Percentiles rank a stretch among this genome's conserved stretches.
Conservation (phyloP, 2,329 filamentous ascomycete species). For the Paraconiothyrium brasiliense region DNA sequence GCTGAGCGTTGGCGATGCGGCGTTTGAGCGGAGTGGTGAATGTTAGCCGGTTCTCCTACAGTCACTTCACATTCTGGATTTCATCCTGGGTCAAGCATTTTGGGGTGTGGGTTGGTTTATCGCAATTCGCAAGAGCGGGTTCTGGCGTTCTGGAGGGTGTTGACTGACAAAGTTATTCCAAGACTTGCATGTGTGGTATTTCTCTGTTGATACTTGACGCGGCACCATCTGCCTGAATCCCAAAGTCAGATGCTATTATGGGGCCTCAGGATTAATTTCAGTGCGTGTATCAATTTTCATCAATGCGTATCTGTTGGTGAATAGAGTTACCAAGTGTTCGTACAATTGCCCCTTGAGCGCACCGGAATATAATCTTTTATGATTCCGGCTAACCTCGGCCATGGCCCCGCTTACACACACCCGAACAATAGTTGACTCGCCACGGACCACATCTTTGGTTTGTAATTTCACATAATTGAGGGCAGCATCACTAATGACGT, state of each 20-base stretch:
- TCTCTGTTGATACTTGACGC: constrained; percentile 7
- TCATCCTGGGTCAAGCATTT: constrained; percentile 9
- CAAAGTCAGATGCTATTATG: no score
- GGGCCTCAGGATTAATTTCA: no score
- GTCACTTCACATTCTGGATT: constrained; percentile 2
- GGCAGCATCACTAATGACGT: constrained; percentile 3
- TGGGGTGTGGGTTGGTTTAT: constrained; percentile 8
- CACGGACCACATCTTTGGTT: background rate
- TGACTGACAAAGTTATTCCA: background rate
- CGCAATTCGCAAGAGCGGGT: background rate
- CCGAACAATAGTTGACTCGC: constrained; percentile 2
- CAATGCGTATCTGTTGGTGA: background rate
- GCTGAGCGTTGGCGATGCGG: constrained; percentile 14
- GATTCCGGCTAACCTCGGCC: constrained; percentile 5
- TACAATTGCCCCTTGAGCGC: background rate
- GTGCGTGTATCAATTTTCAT: background rate
- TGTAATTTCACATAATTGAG: background rate
- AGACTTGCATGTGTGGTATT: background rate
- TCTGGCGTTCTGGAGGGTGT: constrained; percentile 1
- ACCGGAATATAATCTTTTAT: background rate
- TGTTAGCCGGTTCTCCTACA: background rate
- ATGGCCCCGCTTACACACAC: background rate
- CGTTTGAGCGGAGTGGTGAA: constrained; percentile 11
- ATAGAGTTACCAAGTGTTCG: background rate
- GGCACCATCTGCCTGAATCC: background rate